These are phyloP conservation scores for Candida schatavii DNA, from an alignment of 805 yeast genomes.

Conservation along the genomic window DNA sequence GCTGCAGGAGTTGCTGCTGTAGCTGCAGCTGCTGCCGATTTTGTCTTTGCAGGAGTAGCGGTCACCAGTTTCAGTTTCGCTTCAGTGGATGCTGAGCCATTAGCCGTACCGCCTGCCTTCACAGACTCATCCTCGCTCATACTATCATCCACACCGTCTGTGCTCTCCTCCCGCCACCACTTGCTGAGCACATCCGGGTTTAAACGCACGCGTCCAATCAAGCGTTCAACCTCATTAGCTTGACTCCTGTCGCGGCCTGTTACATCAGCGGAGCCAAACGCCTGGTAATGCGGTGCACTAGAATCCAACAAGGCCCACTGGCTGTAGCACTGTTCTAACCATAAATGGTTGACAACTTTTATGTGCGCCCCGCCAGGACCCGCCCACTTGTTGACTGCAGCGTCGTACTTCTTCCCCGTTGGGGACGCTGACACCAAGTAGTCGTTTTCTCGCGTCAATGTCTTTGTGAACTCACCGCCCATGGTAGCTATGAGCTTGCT, in stretches of 20 bases:
- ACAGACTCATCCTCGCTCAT: constrained; percentile 22
- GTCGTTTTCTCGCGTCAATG: constrained; percentile 63
- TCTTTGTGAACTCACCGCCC: constrained; percentile 76
- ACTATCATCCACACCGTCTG: constrained; percentile 26
- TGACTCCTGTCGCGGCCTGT: no score
- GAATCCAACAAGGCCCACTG: constrained; percentile 56
- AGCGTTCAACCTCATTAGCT: no score
- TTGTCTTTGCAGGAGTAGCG: neutral
- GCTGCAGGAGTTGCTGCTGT: neutral
- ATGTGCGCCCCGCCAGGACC: constrained; percentile 25
- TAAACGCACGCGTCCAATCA: constrained; percentile 52
- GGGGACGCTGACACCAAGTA: constrained; percentile 68
- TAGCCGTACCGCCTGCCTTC: neutral
- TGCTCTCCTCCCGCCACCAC: constrained; percentile 29
- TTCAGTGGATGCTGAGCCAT: constrained; percentile 8
- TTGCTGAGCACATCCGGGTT: constrained; percentile 37
- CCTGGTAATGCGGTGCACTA: constrained; percentile 44
- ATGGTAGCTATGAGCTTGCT: constrained; percentile 58
- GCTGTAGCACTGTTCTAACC: constrained; percentile 81
- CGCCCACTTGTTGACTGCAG: constrained; percentile 63
- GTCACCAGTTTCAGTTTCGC: neutral
- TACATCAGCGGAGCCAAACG: constrained; percentile 24
- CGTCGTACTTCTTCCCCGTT: constrained; percentile 70
- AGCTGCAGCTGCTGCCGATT: neutral
- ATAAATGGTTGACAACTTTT: constrained; percentile 69